Evolutionary conservation across 441 rosid species (phyloP).

Genomic region (Mallotus repandus): DNA sequence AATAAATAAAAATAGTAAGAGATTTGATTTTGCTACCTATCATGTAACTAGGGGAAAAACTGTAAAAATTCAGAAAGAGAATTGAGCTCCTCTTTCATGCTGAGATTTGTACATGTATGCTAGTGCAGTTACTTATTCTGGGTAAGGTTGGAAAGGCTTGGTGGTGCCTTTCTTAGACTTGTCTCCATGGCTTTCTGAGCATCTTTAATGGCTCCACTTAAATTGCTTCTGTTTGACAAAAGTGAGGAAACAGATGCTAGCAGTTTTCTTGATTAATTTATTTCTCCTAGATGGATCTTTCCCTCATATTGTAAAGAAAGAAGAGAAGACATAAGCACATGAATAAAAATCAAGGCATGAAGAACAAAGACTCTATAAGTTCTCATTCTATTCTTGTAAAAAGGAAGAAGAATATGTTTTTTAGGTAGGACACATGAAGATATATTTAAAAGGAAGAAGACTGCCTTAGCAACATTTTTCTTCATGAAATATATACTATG

Average conservation of each 20-base stretch:
- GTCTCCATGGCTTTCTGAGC: conserved; percentile 37
- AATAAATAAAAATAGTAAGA: conserved; percentile 7
- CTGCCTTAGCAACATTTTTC: conserved; percentile 18
- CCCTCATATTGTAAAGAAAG: conserved; percentile 25
- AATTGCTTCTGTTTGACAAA: conserved; percentile 32
- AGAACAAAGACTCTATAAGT: too few species aligned
- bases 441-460: conserved; percentile 13
- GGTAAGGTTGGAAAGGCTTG: conserved; percentile 52
- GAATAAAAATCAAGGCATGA: too few species aligned
- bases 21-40: conserved; percentile 26
- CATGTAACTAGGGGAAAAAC: conserved; percentile 15
- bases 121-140: conserved; percentile 42
- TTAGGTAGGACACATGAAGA: conserved; percentile 11
- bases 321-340: conserved; percentile 30
- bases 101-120: conserved; percentile 30
- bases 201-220: conserved; percentile 30
- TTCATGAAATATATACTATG: conserved; percentile 11
- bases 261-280: conserved; percentile 41
- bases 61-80: conserved; percentile 42
- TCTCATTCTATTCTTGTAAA: conserved; percentile 29
- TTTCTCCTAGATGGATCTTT: conserved; percentile 23
- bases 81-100: conserved; percentile 29
- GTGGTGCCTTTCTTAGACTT: conserved; percentile 49
- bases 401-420: conserved; percentile 23
- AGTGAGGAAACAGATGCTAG: conserved; percentile 31